phyloP scores from a whole-genome alignment of 208 protist genomes.

The Leptomonas pyrrhocoris region DNA sequence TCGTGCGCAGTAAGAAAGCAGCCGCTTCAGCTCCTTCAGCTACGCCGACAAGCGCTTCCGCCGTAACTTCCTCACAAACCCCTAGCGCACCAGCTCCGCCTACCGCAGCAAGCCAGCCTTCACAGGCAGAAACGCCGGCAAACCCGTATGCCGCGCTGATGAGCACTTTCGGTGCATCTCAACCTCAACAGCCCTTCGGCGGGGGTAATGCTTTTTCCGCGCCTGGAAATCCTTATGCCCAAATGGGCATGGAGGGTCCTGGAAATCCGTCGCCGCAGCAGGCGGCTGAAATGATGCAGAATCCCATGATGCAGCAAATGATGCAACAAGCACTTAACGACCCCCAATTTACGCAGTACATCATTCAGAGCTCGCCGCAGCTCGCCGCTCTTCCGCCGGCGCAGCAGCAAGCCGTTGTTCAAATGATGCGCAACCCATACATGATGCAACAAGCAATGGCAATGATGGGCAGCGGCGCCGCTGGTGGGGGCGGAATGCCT shows the following conservation, averaged over 20 bases:
- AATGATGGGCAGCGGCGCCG: slow-evolving; percentile 34
- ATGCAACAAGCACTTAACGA: slow-evolving; percentile 63
- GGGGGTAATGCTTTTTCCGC: slow-evolving; percentile 14
- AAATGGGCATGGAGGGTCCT: slow-evolving; percentile 25
- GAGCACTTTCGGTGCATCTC: slow-evolving; percentile 41
- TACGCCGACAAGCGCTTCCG: slow-evolving; percentile 12
- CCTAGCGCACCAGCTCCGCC: slow-evolving; percentile 3
- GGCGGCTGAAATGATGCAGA: slow-evolving; percentile 63
- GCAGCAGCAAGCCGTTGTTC: slow-evolving; percentile 50
- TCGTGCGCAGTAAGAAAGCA: slow-evolving; percentile 80
- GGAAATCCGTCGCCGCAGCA: slow-evolving; percentile 14
- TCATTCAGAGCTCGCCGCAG: slow-evolving; percentile 52
- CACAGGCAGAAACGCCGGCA: slow-evolving; percentile 2
- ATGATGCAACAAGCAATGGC: slow-evolving; percentile 47
- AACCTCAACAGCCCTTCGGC: slow-evolving; percentile 8
- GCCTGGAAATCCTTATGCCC: slow-evolving; percentile 21
- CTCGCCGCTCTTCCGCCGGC: slow-evolving; percentile 48
- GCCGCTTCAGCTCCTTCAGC: slow-evolving; percentile 7
- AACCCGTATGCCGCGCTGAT: slow-evolving; percentile 82
- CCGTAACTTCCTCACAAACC: slow-evolving; percentile 11
- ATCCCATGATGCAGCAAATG: slow-evolving; percentile 67
- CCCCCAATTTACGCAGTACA: slow-evolving; percentile 69
- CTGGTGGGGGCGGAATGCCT: background rate
- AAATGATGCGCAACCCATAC: slow-evolving; percentile 67
- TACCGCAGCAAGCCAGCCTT: slow-evolving; percentile 9